A percentile compares a stretch with the other conserved stretches of the same genome.
Evolutionary conservation across 129 eudicot genomes (phyloP).

Genomic region (Chrysanthemum makinoi): DNA sequence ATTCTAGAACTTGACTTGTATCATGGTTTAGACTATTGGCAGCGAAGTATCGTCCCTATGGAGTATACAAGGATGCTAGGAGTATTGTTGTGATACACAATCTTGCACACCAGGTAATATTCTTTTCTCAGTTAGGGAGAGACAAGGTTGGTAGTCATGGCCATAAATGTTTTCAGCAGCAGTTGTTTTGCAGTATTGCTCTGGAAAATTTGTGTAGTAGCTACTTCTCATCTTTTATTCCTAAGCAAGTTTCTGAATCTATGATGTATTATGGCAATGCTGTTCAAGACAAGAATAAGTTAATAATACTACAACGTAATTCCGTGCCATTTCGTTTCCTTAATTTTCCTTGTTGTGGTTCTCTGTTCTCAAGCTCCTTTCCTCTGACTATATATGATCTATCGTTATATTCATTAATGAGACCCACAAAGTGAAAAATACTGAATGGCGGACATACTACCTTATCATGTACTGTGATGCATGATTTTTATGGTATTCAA

Average conservation of each 20-base stretch:
- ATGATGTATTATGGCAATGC: background rate
- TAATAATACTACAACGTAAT: background rate
- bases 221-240: background rate
- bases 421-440: too few relatives aligned
- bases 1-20: background rate
- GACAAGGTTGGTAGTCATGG: background rate
- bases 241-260: background rate
- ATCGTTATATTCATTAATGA: background rate
- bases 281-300: slow-evolving; percentile 1
- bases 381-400: background rate
- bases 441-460: background rate
- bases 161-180: background rate
- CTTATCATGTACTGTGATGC: background rate
- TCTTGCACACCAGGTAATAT: slow-evolving; percentile 89
- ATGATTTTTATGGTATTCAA: background rate
- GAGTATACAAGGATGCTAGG: slow-evolving; percentile 96
- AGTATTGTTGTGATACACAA: slow-evolving; percentile 85
- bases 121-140: slow-evolving; percentile 1
- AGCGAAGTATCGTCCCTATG: slow-evolving; percentile 91
- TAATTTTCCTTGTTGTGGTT: background rate
- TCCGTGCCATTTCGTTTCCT: background rate
- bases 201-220: background rate
- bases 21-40: slow-evolving; percentile 68
- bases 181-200: background rate
- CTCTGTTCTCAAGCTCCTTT: too few relatives aligned